phyloP scores from a whole-genome alignment of 129 eudicot species.

The Flaveria linearis region DNA sequence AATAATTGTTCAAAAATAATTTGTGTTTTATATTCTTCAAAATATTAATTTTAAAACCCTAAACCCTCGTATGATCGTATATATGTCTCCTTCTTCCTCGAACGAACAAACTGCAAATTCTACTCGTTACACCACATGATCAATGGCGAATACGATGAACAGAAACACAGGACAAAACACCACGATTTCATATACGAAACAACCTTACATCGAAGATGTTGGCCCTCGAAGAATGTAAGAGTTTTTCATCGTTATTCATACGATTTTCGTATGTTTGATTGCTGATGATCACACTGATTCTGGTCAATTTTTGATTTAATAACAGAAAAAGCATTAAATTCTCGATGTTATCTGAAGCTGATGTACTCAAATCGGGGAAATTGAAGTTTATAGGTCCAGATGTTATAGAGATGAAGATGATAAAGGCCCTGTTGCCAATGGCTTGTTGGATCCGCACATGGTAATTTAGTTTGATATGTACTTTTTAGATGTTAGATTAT shows the following conservation, averaged over 20 bases:
- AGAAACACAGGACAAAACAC: slow-evolving; percentile 36
- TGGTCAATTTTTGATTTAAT: background rate
- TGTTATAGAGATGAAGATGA: slow-evolving; percentile 43
- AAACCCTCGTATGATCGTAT: too few relatives aligned
- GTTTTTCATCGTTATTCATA: background rate
- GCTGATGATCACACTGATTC: background rate
- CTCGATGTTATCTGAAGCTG: slow-evolving; percentile 56
- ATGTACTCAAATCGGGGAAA: slow-evolving; percentile 55
- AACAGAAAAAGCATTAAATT: slow-evolving; percentile 70
- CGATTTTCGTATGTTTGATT: background rate
- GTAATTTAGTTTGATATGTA: slow-evolving; percentile 28
- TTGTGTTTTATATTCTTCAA: too few relatives aligned
- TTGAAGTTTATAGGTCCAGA: slow-evolving; percentile 45
- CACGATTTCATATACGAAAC: slow-evolving; percentile 51
- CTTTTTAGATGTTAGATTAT: background rate
- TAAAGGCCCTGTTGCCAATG: slow-evolving; percentile 46
- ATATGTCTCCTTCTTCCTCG: too few relatives aligned
- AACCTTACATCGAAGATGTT: slow-evolving; percentile 74
- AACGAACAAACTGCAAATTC: too few relatives aligned
- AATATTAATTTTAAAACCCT: background rate
- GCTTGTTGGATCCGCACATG: slow-evolving; percentile 81
- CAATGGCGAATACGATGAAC: slow-evolving; percentile 15
- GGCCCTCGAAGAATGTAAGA: slow-evolving; percentile 69
- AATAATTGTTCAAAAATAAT: too few relatives aligned
- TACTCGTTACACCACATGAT: too few relatives aligned